Evolutionary conservation across 169 alveolate species (phyloP).

Genomic region (Plasmodium inui): DNA sequence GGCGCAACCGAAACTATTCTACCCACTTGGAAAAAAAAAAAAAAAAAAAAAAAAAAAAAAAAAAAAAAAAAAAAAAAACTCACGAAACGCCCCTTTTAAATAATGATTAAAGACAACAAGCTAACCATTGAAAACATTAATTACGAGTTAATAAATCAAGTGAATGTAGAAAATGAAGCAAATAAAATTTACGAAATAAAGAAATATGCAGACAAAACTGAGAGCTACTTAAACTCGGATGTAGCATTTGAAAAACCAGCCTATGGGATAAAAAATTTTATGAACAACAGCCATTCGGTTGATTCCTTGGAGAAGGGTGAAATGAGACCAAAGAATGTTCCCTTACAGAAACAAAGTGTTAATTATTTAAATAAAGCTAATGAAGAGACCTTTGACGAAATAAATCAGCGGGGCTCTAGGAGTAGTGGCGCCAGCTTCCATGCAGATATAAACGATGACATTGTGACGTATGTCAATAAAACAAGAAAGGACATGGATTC

Average conservation of each 20-base stretch:
- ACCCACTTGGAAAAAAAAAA: background rate
- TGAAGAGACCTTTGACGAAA: background rate
- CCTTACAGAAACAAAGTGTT: background rate
- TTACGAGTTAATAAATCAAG: constrained; percentile 18
- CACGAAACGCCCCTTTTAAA: background rate
- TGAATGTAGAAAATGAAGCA: background rate
- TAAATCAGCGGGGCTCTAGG: background rate
- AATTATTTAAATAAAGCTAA: constrained; percentile 6
- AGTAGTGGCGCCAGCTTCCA: constrained; percentile 2
- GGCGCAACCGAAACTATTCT: background rate
- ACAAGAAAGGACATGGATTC: background rate
- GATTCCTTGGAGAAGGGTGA: background rate
- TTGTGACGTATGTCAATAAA: background rate
- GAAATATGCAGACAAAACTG: constrained; percentile 12
- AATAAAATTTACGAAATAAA: constrained; percentile 38
- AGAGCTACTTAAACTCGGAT: background rate
- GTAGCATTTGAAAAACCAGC: constrained; percentile 5
- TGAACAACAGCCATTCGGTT: background rate
- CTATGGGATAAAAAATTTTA: constrained; percentile 20
- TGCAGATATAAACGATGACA: constrained; percentile 8
- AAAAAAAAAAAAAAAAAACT: background rate
- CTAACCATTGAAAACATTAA: constrained; percentile 54
- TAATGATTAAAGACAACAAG: constrained; percentile 65
- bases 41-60: background rate
- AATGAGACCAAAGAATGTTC: background rate